Base-by-base conservation (phyloP, 2,329 filamentous ascomycete genomes). In the Aureobasidium vineae region DNA sequence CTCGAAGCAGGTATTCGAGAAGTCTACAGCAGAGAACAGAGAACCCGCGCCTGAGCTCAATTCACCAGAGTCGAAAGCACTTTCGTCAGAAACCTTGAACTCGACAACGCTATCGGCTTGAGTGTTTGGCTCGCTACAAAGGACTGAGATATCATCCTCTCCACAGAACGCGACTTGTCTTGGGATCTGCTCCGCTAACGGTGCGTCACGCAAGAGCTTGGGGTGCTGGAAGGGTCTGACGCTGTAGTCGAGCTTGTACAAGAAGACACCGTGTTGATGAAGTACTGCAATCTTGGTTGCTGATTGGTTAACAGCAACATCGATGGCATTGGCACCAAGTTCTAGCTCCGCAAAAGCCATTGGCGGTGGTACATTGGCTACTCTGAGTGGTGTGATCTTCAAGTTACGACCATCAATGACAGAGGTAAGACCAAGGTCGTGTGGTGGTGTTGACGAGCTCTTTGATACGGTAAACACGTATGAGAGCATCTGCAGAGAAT, bases 281-380 rank as follows among this genome's bases (percentile, higher is more conserved):
- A 97, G 80, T 10, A 96, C 84, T 3, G 88, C 91, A 73, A 98
- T 83, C 8, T 82, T 81, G 1, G 82, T 83, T 57, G 89, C 88
- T 56, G 84, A 83, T 16, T 81, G 82, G 59, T 86, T 89, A 70
- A 97, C 87, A 0, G 89, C 86, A 61, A 95, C 86, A 77, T 97
- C 92, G 21, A 91, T 79, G 2, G 87, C 84, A 63, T 88, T 87
- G 0, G 83, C 83, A 16, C 85, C 80, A 33, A 90, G 77, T 15
- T 80, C 72, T 21, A 97, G 72, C 66, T 96, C 90, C 70, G 90
- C 90, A 69, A 94, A 83, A 19, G 92, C 87, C 92, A 98, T 97
- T 0, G 95, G 95, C 33, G 95, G 95, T 28, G 95, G 95, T 3
- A 97, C 84, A 72, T 95, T 96, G 15, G 92, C 90, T 59, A 88